Evolutionary conservation across 2,329 filamentous ascomycete species (phyloP), one percentile per base, ranked within the genome.

Genomic region (Cercospora beticola): DNA sequence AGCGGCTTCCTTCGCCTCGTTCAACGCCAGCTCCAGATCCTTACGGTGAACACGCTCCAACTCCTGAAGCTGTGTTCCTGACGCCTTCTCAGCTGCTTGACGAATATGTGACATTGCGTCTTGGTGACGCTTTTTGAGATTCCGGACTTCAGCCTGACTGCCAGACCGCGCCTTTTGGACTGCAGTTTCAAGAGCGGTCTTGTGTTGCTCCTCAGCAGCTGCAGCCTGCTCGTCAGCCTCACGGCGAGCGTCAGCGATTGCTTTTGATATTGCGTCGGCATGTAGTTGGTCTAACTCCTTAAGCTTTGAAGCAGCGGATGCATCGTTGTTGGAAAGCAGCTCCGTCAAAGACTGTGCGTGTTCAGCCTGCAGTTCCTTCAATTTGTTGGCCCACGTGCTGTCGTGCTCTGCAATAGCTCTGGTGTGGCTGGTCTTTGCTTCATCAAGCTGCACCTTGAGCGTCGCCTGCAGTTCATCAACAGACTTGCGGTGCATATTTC

Each of bases 61-160:
- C 21, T 74, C 74, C 26, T 68, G 67, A 26, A 73, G 31, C 14
- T 69, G 68, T 46, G 67, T 69, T 4, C 69, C 66, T 18, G 69
- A 68, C 26, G 69, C 68, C 52, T 71, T 71, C 64, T 75, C 68
- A 33, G 72, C 66, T 31, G 70, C 70, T 23, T 65, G 58, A 26
- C 70, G 71, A 26, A 74, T 70, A 49, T 74, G 70, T 8, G 65
- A 68, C 9, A 77, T 63, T 1, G 73, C 72, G 49, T 74, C 70
- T 30, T 75, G 71, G 59, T 78, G 76, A 28, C 70, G 70, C 36
- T 68, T 68, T 62, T 74, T 72, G 10, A 78, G 67, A 31, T 69
- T 71, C 16, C 67, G 64, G 9, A 74, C 49, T 28, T 76, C 72
- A 33, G 70, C 68, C 28, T 76, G 68, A 7, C 69, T 59, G n/a